Evolutionary conservation across 306 rosid species (phyloP), one percentile per base, ranked within the genome.

Genomic region (Trifolium pratense): DNA sequence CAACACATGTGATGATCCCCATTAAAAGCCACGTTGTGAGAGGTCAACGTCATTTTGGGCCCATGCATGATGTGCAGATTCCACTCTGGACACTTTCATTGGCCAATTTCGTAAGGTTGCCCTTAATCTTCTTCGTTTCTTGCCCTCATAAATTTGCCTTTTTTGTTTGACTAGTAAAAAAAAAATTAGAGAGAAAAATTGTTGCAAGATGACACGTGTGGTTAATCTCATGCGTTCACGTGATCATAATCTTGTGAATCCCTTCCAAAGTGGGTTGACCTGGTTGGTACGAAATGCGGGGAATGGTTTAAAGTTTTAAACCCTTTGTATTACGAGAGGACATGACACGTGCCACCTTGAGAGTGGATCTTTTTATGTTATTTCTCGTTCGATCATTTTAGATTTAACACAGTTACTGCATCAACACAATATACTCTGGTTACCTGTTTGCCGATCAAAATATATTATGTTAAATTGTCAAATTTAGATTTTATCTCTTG

Each of bases 151-250:
- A 43, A 32, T 12, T 10, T 7, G 9, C 5, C 2, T 23, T 66
- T 79, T 80, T 80, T 68, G 84, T 80, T 80, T 80, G 80, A 80
- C 80, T 46, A 16, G 5, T 25, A 7, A 25, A 3, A 2, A 16
- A 5, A 34, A 5, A 18, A 0, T 7, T 5, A 11, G 1, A 1
- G 10, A 32, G 48, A 68, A 37, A 12, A 29, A 60, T 1, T 14
- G 21, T 18, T 26, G 17, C 36, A 12, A 18, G 17, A 58, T 3
- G 18, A 13, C 49, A 26, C 46, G 78, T 59, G 69, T 53, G 60
- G 25, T 1, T 6, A n/a, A 75, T 84, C 59, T 1, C 11, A 5
- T 7, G 75, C 77, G 43, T 84, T 68, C 86, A 84, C 87, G 85
- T 81, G 78, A 15, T 2, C 0, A 1, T 13, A 9, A 64, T 57